Conservation (phyloP, 2,329 filamentous ascomycete species). For the Bertia moriformis region DNA sequence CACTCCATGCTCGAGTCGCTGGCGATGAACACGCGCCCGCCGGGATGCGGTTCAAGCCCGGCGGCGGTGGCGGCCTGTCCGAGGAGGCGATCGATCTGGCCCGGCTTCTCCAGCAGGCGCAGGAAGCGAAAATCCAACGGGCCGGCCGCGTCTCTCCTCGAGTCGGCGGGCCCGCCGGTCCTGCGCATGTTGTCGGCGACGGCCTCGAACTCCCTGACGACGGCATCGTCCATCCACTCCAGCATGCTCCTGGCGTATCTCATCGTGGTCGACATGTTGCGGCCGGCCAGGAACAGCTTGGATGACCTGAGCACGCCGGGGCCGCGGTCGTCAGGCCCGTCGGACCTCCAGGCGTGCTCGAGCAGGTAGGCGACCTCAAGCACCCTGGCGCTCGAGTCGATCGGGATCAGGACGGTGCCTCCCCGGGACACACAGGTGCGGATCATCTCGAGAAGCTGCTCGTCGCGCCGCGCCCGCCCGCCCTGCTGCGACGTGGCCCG, state of each 20-base stretch:
- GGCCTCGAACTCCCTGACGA: constrained; percentile 80
- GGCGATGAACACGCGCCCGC: constrained; percentile 68
- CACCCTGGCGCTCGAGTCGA: constrained; percentile 88
- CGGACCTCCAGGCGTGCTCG: constrained; percentile 76
- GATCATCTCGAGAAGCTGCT: constrained; percentile 70
- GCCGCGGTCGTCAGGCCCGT: constrained; percentile 34
- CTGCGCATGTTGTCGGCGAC: constrained; percentile 35
- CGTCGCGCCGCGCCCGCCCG: constrained; percentile 69
- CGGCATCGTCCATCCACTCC: constrained; percentile 97
- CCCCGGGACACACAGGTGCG: constrained; percentile 64
- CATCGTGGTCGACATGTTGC: constrained; percentile 77
- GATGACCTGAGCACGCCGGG: constrained; percentile 34
- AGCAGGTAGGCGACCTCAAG: constrained; percentile 82
- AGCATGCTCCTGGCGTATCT: constrained; percentile 87
- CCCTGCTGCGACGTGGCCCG: constrained; percentile 55
- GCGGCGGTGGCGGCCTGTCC: constrained; percentile 25
- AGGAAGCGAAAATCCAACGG: constrained; percentile 86
- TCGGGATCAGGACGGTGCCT: constrained; percentile 83
- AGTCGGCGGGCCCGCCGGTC: constrained; percentile 28
- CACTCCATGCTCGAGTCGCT: constrained; percentile 84
- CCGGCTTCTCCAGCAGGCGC: constrained; percentile 67
- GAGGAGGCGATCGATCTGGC: constrained; percentile 60
- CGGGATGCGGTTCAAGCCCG: too few relatives aligned
- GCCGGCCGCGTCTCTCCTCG: constrained; percentile 37
- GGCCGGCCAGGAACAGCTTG: constrained; percentile 69